A percentile compares a stretch with the other conserved stretches of the same genome.
phyloP scores from a whole-genome alignment of 2,329 filamentous ascomycete species.

The Sclerotinia glacialis region DNA sequence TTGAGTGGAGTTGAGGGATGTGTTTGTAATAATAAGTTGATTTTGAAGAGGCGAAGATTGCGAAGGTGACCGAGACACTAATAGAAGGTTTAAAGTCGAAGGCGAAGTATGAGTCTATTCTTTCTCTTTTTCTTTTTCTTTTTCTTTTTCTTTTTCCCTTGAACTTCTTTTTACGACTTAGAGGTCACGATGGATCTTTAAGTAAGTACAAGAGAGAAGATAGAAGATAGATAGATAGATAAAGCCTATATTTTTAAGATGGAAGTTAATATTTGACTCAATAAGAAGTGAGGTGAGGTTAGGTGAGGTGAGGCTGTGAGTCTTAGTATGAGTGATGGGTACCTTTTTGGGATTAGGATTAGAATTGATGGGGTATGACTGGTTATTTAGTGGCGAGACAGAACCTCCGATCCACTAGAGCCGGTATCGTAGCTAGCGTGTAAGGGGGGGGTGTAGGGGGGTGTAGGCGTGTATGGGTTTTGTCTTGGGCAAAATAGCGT shows the following conservation, averaged over 20 bases:
- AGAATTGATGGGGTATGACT: constrained; percentile 17
- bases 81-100: constrained; percentile 10
- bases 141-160: no score
- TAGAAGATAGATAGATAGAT: not conserved
- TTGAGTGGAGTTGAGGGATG: constrained; percentile 35
- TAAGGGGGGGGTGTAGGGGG: no score
- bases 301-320: not conserved
- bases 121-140: not conserved
- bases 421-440: not conserved
- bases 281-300: not conserved
- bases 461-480: not conserved
- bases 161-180: not conserved
- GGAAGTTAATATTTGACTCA: not conserved
- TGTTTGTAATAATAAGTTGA: constrained; percentile 16
- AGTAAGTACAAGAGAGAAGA: not conserved
- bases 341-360: constrained; percentile 6
- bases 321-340: constrained; percentile 6
- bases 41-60: constrained; percentile 27
- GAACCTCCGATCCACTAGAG: constrained; percentile 4
- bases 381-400: constrained; percentile 19
- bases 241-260: not conserved
- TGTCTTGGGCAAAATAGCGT: not conserved
- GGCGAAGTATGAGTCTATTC: constrained; percentile 10
- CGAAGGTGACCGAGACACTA: constrained; percentile 16
- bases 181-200: not conserved